Evolutionary conservation across 148 eudicot species (phyloP).

Genomic region (Bassia scoparia): DNA sequence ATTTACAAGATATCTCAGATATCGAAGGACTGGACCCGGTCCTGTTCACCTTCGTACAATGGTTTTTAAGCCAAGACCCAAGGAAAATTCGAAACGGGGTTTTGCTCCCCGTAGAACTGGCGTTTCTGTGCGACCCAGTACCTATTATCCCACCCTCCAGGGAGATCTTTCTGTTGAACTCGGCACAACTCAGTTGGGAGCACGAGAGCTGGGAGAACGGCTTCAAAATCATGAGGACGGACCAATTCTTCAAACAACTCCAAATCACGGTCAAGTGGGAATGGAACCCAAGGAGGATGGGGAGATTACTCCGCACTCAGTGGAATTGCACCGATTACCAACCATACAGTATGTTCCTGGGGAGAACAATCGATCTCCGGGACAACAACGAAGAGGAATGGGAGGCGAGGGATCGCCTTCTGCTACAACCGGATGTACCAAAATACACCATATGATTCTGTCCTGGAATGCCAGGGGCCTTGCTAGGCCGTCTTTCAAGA

Average conservation of each 20-base stretch:
- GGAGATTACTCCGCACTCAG: neutral
- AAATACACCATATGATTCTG: neutral
- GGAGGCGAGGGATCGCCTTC: neutral
- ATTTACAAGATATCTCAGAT: neutral
- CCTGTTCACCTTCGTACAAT: neutral
- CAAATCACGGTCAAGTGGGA: neutral
- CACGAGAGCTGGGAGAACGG: neutral
- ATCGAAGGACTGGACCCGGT: neutral
- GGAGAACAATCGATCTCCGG: neutral
- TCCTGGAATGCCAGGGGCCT: too few relatives aligned
- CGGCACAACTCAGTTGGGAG: neutral
- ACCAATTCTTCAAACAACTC: neutral
- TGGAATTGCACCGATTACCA: neutral
- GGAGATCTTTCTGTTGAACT: neutral
- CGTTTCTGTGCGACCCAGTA: neutral
- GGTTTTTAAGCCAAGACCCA: neutral
- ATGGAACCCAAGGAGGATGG: neutral
- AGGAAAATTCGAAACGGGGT: neutral
- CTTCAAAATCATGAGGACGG: neutral
- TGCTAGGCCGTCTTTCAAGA: too few relatives aligned
- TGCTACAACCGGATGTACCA: neutral
- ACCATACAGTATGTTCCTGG: neutral
- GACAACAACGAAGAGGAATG: neutral
- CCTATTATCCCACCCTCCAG: neutral
- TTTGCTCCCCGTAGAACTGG: neutral